A percentile compares a stretch with the other conserved stretches of the same genome.
These are phyloP conservation scores for Cyclocybe aegerita DNA, from an alignment of 768 basidiomycete species.

Conservation along the genomic window DNA sequence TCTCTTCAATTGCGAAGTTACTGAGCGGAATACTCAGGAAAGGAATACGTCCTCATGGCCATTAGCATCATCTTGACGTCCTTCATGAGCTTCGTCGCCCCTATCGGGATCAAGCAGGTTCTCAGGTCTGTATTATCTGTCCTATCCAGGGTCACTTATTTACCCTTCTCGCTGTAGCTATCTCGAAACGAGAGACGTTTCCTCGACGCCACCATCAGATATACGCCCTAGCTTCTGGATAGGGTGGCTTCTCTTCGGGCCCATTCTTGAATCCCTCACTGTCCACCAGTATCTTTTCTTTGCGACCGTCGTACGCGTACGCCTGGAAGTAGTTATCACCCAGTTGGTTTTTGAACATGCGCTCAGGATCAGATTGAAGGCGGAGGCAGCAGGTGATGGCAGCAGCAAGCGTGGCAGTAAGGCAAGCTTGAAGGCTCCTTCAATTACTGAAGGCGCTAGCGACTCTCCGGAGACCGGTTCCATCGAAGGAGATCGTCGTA, in stretches of 20 bases:
- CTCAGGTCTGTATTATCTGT: conserved; percentile 20
- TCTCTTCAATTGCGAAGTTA: too few relatives aligned
- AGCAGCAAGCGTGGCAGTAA: not conserved
- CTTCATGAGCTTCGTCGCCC: not conserved
- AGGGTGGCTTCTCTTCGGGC: conserved; percentile 45
- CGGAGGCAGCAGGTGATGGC: conserved; percentile 24
- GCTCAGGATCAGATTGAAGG: conserved; percentile 62
- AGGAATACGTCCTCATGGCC: too few relatives aligned
- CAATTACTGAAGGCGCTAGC: not conserved
- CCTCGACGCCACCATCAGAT: conserved; percentile 47
- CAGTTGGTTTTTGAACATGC: conserved; percentile 43
- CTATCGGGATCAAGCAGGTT: not conserved
- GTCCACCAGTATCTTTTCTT: conserved; percentile 58
- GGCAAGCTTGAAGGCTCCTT: not conserved
- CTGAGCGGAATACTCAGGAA: too few relatives aligned
- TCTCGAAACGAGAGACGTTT: conserved; percentile 51
- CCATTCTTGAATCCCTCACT: conserved; percentile 38
- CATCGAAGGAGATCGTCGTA: too few relatives aligned
- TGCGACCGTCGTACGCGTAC: conserved; percentile 46
- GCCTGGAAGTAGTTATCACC: conserved; percentile 44
- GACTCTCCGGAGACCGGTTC: too few relatives aligned
- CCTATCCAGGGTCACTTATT: too few relatives aligned
- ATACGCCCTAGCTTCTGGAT: conserved; percentile 55
- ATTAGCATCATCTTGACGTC: not conserved
- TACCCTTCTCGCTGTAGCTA: conserved; percentile 23